Conservation (phyloP, 257 asterid genomes). For the Oldenlandia corymbosa region DNA sequence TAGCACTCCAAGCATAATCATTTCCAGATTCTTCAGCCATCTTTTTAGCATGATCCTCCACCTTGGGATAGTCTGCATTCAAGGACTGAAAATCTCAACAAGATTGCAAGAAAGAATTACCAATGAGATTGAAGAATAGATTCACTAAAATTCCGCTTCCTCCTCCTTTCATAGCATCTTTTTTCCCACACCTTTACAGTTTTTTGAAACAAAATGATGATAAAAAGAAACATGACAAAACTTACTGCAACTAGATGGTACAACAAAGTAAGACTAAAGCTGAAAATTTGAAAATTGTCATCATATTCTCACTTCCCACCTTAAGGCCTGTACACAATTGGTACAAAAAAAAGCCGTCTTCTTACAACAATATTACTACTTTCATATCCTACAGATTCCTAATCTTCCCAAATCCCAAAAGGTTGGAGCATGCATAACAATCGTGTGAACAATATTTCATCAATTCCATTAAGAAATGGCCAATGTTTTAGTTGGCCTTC, state of each 20-base stretch:
- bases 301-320: too few relatives aligned
- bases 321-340: not conserved
- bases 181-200: not conserved
- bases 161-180: not conserved
- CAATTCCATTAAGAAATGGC: too few relatives aligned
- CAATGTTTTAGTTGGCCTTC: not conserved
- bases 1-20: slow-evolving; percentile 45
- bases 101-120: not conserved
- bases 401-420: not conserved
- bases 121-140: not conserved
- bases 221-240: not conserved
- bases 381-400: not conserved
- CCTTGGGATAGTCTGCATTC: slow-evolving; percentile 74
- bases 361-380: not conserved
- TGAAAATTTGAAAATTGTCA: too few relatives aligned
- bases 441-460: too few relatives aligned
- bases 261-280: not conserved
- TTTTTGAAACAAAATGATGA: not conserved
- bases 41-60: slow-evolving; percentile 72
- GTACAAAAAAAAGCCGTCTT: not conserved
- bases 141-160: not conserved
- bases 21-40: slow-evolving; percentile 68
- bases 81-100: slow-evolving; percentile 10
- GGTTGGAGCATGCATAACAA: not conserved
- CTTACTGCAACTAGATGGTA: not conserved